phyloP scores from a whole-genome alignment of 768 basidiomycete species.

The Jaapia argillacea region DNA sequence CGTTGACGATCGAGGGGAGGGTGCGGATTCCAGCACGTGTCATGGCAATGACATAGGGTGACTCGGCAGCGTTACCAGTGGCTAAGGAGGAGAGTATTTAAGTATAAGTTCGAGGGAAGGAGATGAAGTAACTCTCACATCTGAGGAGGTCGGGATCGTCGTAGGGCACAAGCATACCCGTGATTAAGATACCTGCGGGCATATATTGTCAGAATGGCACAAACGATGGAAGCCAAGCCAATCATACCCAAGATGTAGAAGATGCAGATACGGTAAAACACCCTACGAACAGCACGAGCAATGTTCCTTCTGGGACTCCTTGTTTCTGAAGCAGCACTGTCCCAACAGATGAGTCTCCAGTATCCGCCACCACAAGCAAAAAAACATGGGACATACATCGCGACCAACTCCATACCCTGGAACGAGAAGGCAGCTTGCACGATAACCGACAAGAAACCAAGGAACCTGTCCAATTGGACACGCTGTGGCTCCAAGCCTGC shows the following conservation, averaged over 20 bases:
- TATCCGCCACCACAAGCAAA: constrained; percentile 10
- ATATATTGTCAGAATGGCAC: neutral
- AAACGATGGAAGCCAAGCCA: neutral
- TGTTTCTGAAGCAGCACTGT: constrained; percentile 72
- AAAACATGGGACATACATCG: constrained; percentile 41
- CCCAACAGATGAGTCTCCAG: constrained; percentile 8
- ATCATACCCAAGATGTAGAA: constrained; percentile 59
- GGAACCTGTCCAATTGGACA: constrained; percentile 28
- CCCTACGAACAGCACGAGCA: constrained; percentile 61
- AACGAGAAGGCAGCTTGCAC: constrained; percentile 64
- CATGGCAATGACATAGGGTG: constrained; percentile 83
- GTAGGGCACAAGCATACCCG: constrained; percentile 73
- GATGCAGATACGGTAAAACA: constrained; percentile 71
- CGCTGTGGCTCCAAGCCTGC: constrained; percentile 21
- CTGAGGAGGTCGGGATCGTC: constrained; percentile 44
- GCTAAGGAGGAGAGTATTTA: constrained; percentile 11
- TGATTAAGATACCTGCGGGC: constrained; percentile 49
- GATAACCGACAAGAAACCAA: constrained; percentile 30
- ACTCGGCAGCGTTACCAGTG: constrained; percentile 58
- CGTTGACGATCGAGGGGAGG: constrained; percentile 55
- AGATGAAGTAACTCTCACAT: constrained; percentile 16
- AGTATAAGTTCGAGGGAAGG: constrained; percentile 1
- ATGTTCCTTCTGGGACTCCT: constrained; percentile 74
- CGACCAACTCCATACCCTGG: constrained; percentile 69
- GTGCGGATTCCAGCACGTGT: constrained; percentile 58